Percentiles rank a stretch among this genome's conserved stretches.
phyloP scores from a whole-genome alignment of 352 stramenopile species.

The Nothophytophthora sp. region DNA sequence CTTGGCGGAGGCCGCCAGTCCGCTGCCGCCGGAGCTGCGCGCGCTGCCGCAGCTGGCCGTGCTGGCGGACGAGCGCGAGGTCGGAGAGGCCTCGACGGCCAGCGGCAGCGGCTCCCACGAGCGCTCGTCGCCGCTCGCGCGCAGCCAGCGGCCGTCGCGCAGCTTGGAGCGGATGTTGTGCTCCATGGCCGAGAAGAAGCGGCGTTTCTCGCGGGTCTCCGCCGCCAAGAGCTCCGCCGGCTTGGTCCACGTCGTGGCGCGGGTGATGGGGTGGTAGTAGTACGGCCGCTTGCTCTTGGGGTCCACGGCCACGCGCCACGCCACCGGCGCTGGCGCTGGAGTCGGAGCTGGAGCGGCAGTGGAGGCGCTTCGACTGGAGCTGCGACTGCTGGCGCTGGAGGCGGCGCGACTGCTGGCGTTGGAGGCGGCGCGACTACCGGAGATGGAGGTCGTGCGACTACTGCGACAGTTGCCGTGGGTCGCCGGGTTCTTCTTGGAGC shows the following conservation, averaged over 20 bases:
- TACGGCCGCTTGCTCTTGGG: slow-evolving; percentile 92
- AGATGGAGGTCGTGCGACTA: slow-evolving; percentile 2
- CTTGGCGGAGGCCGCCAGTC: no score
- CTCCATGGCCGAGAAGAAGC: slow-evolving; percentile 98
- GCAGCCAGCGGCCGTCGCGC: slow-evolving; percentile 60
- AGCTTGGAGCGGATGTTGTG: slow-evolving; percentile 94
- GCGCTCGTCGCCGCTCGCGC: slow-evolving; percentile 27
- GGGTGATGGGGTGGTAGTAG: slow-evolving; percentile 96
- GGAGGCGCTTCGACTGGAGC: slow-evolving; percentile 2
- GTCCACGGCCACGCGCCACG: slow-evolving; percentile 80
- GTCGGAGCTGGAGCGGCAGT: slow-evolving; percentile 6
- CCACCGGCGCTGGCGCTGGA: slow-evolving; percentile 26
- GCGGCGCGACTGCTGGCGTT: slow-evolving; percentile 18
- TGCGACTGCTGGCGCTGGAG: slow-evolving; percentile 9
- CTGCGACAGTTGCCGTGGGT: slow-evolving; percentile 11
- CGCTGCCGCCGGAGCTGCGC: slow-evolving; percentile 38
- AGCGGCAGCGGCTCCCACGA: slow-evolving; percentile 25
- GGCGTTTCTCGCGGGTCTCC: slow-evolving; percentile 74
- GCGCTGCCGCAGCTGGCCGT: slow-evolving; percentile 35
- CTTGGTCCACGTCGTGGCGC: slow-evolving; percentile 98
- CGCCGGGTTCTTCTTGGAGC: slow-evolving; percentile 6
- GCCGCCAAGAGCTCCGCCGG: slow-evolving; percentile 76
- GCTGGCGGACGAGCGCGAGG: slow-evolving; percentile 37
- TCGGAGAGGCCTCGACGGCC: slow-evolving; percentile 27
- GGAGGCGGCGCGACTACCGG: slow-evolving; percentile 10